Percentiles rank a stretch among this genome's conserved stretches.
These are phyloP conservation scores for Rhizopogon salebrosus DNA, from an alignment of 768 basidiomycete genomes.

Conservation along the genomic window DNA sequence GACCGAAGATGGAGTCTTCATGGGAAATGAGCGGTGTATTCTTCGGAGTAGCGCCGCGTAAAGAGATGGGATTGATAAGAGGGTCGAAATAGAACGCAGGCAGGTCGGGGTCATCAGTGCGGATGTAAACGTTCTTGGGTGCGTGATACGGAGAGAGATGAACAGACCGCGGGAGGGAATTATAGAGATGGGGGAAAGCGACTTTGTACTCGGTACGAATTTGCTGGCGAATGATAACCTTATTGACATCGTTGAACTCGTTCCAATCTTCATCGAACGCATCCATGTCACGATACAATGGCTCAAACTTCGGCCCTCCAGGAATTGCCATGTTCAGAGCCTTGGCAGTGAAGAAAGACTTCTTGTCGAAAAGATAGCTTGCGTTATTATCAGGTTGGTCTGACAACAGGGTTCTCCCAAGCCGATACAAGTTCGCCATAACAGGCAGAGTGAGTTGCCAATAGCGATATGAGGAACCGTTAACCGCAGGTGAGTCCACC, in stretches of 20 bases:
- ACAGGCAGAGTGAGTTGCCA: slow-evolving; percentile 92
- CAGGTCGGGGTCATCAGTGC: slow-evolving; percentile 98
- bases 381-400: slow-evolving; percentile 90
- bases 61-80: slow-evolving; percentile 94
- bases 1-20: slow-evolving; percentile 90
- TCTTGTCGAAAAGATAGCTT: slow-evolving; percentile 95
- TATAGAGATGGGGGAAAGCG: slow-evolving; percentile 98
- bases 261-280: slow-evolving; percentile 99
- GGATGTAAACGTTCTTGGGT: slow-evolving; percentile 98
- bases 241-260: slow-evolving; percentile 99
- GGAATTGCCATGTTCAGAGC: slow-evolving; percentile 96
- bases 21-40: slow-evolving; percentile 79
- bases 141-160: slow-evolving; percentile 87
- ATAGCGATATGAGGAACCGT: slow-evolving; percentile 88
- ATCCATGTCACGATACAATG: slow-evolving; percentile 95
- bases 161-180: slow-evolving; percentile 93
- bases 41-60: slow-evolving; percentile 81
- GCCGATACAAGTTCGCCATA: slow-evolving; percentile 95
- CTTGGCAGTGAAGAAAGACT: slow-evolving; percentile 97
- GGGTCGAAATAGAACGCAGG: slow-evolving; percentile 99
- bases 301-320: slow-evolving; percentile 98
- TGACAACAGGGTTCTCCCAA: slow-evolving; percentile 89
- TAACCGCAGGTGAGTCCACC: slow-evolving; percentile 83
- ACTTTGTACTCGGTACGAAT: slow-evolving; percentile 99
- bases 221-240: slow-evolving; percentile 98